These are phyloP conservation scores for Linum usitatissimum DNA, from an alignment of 345 rosid genomes.

Conservation along the genomic window DNA sequence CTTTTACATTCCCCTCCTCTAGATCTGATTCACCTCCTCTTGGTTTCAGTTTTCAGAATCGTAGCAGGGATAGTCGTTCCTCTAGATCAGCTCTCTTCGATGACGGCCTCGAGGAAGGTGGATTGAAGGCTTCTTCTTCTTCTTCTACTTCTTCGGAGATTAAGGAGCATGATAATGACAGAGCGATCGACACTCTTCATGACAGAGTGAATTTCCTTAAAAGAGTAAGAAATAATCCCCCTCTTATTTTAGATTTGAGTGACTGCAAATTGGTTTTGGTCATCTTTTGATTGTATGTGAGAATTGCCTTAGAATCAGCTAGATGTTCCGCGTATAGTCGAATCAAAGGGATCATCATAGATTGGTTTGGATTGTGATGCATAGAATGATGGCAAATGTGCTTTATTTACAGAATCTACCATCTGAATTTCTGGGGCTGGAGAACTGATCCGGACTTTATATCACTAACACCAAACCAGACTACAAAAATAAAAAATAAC, in stretches of 20 bases:
- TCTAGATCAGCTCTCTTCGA: slow-evolving; percentile 58
- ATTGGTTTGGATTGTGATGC: no score
- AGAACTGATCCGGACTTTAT: no score
- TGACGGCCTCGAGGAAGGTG: slow-evolving; percentile 82
- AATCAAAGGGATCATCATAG: no score
- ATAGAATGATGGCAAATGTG: no score
- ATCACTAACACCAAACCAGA: no score
- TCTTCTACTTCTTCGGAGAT: slow-evolving; percentile 26
- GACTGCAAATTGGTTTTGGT: no score
- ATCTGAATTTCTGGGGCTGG: no score
- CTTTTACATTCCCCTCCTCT: neutral
- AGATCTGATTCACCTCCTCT: neutral
- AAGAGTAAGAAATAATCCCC: slow-evolving; percentile 29
- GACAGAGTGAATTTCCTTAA: slow-evolving; percentile 66
- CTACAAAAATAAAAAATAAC: no score
- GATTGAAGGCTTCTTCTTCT: slow-evolving; percentile 48
- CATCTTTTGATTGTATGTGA: neutral
- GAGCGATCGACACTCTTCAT: slow-evolving; percentile 48
- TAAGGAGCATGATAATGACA: slow-evolving; percentile 62
- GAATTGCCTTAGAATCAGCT: neutral
- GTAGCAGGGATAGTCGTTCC: slow-evolving; percentile 50
- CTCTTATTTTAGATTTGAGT: no score
- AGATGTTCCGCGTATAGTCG: no score
- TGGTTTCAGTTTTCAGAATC: neutral
- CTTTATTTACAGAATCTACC: no score